phyloP scores from a whole-genome alignment of 2,329 filamentous ascomycete species.

The Chrysosphaeria jannelii region DNA sequence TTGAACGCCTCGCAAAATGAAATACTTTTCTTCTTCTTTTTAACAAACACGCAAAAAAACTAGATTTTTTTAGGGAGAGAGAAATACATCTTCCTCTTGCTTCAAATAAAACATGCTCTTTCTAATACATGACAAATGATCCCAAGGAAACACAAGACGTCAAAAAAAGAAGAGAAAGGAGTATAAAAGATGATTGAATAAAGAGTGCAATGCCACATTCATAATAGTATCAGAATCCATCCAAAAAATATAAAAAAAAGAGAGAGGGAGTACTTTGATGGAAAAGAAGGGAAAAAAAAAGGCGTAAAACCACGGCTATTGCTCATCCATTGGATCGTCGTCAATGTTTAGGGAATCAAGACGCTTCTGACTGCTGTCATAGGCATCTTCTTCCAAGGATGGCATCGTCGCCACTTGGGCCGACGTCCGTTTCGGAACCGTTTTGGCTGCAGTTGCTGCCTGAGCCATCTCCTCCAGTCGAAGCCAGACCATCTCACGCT shows the following conservation, averaged over 20 bases:
- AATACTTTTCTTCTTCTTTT: no score
- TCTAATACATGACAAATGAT: no score
- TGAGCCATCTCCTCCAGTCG: constrained; percentile 33
- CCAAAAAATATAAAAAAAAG: neutral
- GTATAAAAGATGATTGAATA: constrained; percentile 1
- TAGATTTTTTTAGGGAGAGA: no score
- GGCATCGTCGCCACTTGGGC: constrained; percentile 7
- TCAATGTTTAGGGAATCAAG: constrained; percentile 75
- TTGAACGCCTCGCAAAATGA: no score
- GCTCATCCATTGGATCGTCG: constrained; percentile 22
- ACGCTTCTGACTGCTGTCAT: constrained; percentile 61
- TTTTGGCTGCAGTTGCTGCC: constrained; percentile 9
- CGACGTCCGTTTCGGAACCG: constrained; percentile 7
- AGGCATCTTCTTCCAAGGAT: constrained; percentile 46
- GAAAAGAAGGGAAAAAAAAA: neutral
- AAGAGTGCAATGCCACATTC: constrained; percentile 1
- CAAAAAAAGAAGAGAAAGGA: constrained; percentile 7
- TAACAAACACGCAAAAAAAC: no score
- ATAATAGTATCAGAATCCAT: neutral
- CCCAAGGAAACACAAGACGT: constrained; percentile 6
- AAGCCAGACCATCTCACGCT: constrained; percentile 71
- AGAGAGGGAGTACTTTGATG: no score
- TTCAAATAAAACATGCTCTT: no score
- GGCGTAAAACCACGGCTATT: no score
- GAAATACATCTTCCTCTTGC: no score